These are phyloP conservation scores for Rhodotorula diobovata DNA, from an alignment of 768 basidiomycete species.

Conservation along the genomic window DNA sequence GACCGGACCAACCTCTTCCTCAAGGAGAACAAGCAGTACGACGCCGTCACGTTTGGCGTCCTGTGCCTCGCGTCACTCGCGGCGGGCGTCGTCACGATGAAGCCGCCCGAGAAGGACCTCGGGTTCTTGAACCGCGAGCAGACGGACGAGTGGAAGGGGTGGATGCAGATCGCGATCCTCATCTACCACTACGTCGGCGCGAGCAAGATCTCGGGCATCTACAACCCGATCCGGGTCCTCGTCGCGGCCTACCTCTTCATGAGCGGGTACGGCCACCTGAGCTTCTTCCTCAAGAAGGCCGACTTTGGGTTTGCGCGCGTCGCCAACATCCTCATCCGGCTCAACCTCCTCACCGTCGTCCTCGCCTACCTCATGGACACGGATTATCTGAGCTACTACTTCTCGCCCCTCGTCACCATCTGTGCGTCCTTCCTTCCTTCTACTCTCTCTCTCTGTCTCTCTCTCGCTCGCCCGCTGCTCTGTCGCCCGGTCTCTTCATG, in stretches of 20 bases:
- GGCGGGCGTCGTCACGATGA: conserved; percentile 63
- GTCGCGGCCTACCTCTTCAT: conserved; percentile 74
- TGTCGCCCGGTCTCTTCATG: too few relatives aligned
- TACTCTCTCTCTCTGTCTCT: too few relatives aligned
- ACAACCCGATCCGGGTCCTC: conserved; percentile 80
- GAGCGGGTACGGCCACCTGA: conserved; percentile 73
- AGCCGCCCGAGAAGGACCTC: conserved; percentile 67
- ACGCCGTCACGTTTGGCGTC: conserved; percentile 61
- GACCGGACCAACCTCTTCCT: conserved; percentile 83
- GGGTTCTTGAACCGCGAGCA: conserved; percentile 88
- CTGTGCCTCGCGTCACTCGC: conserved; percentile 57
- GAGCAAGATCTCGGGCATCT: conserved; percentile 87
- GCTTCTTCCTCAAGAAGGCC: conserved; percentile 81
- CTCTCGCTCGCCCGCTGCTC: background rate
- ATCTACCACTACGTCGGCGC: conserved; percentile 87
- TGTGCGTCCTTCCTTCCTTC: conserved; percentile 45
- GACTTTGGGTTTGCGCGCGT: conserved; percentile 76
- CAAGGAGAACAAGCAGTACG: conserved; percentile 82
- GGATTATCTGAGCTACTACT: conserved; percentile 85
- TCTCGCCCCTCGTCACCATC: conserved; percentile 80
- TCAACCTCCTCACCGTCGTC: conserved; percentile 75
- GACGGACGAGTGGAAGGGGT: conserved; percentile 96
- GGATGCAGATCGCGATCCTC: conserved; percentile 94
- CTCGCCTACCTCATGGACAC: conserved; percentile 89
- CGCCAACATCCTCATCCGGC: conserved; percentile 69